Percentiles rank a stretch among this genome's conserved stretches.
These are phyloP conservation scores for Dissoconium aciculare DNA, from an alignment of 2,329 filamentous ascomycete species.

Conservation along the genomic window DNA sequence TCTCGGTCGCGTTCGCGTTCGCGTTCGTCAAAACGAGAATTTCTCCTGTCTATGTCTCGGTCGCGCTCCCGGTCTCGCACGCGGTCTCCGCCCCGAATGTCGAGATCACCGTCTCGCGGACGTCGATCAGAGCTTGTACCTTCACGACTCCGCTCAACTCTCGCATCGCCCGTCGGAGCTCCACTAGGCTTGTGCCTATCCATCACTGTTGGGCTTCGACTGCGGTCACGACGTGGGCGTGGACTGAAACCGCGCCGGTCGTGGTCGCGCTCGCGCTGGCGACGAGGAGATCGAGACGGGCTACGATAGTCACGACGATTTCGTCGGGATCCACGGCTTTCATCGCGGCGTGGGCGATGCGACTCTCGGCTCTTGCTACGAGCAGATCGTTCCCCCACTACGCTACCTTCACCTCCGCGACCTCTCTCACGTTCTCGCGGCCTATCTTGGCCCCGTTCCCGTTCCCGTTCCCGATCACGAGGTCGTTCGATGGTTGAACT, in stretches of 20 bases:
- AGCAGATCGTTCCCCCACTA: conserved; percentile 17
- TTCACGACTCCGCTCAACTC: conserved; percentile 3
- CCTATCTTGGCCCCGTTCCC: conserved; percentile 24
- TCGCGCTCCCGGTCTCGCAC: conserved; percentile 9
- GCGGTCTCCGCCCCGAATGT: conserved; percentile 12
- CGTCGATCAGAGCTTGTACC: conserved; percentile 6
- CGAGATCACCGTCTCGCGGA: conserved; percentile 6
- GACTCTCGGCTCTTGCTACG: conserved; percentile 11
- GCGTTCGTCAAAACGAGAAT: conserved; percentile 9
- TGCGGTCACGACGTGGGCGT: conserved; percentile 15
- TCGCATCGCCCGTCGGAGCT: conserved; percentile 5
- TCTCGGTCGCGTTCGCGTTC: conserved; percentile 4
- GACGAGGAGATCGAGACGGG: conserved; percentile 13
- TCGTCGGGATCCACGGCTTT: conserved; percentile 16
- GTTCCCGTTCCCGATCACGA: conserved; percentile 6
- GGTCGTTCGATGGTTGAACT: conserved; percentile 13
- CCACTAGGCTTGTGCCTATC: conserved; percentile 28
- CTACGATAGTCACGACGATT: conserved; percentile 10
- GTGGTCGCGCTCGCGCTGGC: conserved; percentile 8
- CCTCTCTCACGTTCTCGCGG: conserved; percentile 22
- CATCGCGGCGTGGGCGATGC: conserved; percentile 11
- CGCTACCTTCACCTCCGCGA: conserved; percentile 17
- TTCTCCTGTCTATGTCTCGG: conserved; percentile 5
- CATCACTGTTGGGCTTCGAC: conserved; percentile 21
- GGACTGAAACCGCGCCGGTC: conserved; percentile 7